A percentile compares a stretch with the other conserved stretches of the same genome.
Evolutionary conservation across 352 stramenopile genomes (phyloP).

Genomic region (Peronospora farinosa): DNA sequence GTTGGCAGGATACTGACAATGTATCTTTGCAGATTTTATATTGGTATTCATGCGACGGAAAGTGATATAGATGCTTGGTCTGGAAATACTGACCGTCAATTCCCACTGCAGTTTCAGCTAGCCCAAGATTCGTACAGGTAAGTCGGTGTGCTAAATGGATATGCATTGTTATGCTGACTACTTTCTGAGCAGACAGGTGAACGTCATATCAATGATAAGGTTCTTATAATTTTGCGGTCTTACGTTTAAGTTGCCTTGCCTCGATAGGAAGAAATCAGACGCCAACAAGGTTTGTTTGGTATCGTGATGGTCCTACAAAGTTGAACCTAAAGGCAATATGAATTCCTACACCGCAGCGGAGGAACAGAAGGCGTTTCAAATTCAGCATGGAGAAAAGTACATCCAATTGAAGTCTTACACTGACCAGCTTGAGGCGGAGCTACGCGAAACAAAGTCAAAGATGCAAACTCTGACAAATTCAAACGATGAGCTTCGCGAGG

Average conservation of each 20-base stretch:
- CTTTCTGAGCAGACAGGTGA: conserved; percentile 43
- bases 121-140: conserved; percentile 80
- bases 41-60: conserved; percentile 34
- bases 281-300: conserved; percentile 52
- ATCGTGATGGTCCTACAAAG: not conserved
- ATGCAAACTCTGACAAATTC: conserved; percentile 60
- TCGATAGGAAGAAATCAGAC: conserved; percentile 56
- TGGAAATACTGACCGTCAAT: conserved; percentile 9
- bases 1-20: conserved; percentile 6
- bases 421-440: conserved; percentile 74
- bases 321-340: not conserved
- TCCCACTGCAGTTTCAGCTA: conserved; percentile 58
- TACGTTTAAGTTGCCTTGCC: not conserved
- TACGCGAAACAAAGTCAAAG: conserved; percentile 77
- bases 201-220: not conserved
- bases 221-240: not conserved
- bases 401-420: conserved; percentile 85
- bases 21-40: conserved; percentile 51
- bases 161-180: not conserved
- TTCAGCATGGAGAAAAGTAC: conserved; percentile 80
- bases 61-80: conserved; percentile 2
- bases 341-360: conserved; percentile 35
- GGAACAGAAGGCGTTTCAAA: conserved; percentile 74
- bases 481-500: conserved; percentile 78
- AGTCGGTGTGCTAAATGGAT: not conserved